phyloP scores from a whole-genome alignment of 768 basidiomycete species.

The Hypsizygus marmoreus region DNA sequence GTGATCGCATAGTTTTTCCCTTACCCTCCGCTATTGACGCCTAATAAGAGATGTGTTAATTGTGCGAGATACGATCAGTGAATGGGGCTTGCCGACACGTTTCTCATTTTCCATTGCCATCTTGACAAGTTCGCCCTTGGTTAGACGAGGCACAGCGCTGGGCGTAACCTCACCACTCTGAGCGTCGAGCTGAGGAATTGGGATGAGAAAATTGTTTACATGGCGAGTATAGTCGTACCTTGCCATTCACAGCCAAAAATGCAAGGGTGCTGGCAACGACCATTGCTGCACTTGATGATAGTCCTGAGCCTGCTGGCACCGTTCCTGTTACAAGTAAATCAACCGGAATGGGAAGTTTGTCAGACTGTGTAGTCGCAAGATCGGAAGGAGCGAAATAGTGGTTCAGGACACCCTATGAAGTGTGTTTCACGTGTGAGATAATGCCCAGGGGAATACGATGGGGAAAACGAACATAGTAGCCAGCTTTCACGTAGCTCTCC shows the following conservation, averaged over 20 bases:
- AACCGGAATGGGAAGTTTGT: constrained; percentile 53
- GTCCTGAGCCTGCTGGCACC: constrained; percentile 84
- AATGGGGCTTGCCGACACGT: constrained; percentile 57
- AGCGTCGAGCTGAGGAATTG: constrained; percentile 17
- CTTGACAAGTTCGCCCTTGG: constrained; percentile 72
- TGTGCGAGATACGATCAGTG: constrained; percentile 5
- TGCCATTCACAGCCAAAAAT: constrained; percentile 77
- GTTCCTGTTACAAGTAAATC: constrained; percentile 79
- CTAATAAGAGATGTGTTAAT: constrained; percentile 29
- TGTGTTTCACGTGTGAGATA: neutral
- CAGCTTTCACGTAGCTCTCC: constrained; percentile 89
- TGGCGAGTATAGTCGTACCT: constrained; percentile 34
- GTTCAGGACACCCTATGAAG: constrained; percentile 65
- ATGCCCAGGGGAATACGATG: neutral
- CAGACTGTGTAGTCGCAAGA: constrained; percentile 9
- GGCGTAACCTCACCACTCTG: neutral
- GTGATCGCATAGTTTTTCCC: constrained; percentile 17
- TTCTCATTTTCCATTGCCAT: constrained; percentile 86
- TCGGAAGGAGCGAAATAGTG: constrained; percentile 47
- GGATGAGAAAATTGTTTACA: neutral
- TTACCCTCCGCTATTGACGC: constrained; percentile 80
- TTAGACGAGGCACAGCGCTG: constrained; percentile 29
- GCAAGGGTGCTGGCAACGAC: constrained; percentile 85
- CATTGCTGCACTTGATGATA: constrained; percentile 89
- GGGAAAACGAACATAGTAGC: constrained; percentile 64